These are phyloP conservation scores for Ambrosiella cleistominuta DNA, from an alignment of 2,329 filamentous ascomycete genomes.

Conservation along the genomic window DNA sequence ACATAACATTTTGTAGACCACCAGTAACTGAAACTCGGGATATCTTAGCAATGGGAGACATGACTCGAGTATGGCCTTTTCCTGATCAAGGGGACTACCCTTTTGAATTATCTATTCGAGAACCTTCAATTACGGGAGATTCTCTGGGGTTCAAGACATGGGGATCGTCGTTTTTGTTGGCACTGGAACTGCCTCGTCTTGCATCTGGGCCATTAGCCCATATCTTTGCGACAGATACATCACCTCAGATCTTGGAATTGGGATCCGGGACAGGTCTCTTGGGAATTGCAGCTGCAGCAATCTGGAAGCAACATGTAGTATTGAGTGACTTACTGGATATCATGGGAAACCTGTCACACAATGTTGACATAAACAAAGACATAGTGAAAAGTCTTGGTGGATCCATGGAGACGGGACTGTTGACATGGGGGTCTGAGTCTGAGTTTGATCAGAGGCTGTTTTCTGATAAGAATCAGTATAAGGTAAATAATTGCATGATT, in stretches of 20 bases:
- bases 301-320: slow-evolving; percentile 48
- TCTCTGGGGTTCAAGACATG: slow-evolving; percentile 79
- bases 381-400: slow-evolving; percentile 39
- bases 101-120: slow-evolving; percentile 56
- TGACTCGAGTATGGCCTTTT: slow-evolving; percentile 38
- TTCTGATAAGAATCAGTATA: slow-evolving; percentile 31
- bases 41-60: slow-evolving; percentile 35
- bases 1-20: neutral
- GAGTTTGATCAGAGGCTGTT: slow-evolving; percentile 30
- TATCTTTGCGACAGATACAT: slow-evolving; percentile 24
- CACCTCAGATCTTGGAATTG: slow-evolving; percentile 47
- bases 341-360: slow-evolving; percentile 60
- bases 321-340: slow-evolving; percentile 79
- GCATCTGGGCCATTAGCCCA: slow-evolving; percentile 27
- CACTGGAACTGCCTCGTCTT: slow-evolving; percentile 46
- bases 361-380: slow-evolving; percentile 45
- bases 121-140: slow-evolving; percentile 76
- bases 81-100: slow-evolving; percentile 15
- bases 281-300: slow-evolving; percentile 63
- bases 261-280: slow-evolving; percentile 86
- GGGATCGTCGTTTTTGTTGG: slow-evolving; percentile 77
- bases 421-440: slow-evolving; percentile 53
- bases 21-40: neutral
- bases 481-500: slow-evolving; percentile 20
- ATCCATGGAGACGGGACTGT: slow-evolving; percentile 39